Base-by-base conservation (phyloP, 2,329 filamentous ascomycete species). In the Hypoxylon rubiginosum region DNA sequence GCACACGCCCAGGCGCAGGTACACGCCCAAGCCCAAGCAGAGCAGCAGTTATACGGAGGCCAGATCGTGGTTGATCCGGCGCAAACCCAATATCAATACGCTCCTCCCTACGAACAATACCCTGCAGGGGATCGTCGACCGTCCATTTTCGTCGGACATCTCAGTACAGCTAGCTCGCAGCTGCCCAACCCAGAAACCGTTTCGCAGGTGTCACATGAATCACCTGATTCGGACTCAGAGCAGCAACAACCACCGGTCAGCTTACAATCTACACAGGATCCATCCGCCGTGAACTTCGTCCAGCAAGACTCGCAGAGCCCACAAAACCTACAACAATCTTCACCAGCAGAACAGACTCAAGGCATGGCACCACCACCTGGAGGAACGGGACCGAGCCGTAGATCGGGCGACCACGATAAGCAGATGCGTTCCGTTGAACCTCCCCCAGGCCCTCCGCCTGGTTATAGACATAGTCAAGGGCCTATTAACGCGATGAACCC, bases 151-250 rank as follows among this genome's bases (percentile, higher is more conserved):
- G 64, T 62, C 39, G 68, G 68, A 17, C 75, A 77, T 41, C 71
- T 78, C 51, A 71, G 74, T 64, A 76, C 74, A 32, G 69, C 73
- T 53, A 71, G 59, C 51, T 67, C 79, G 39, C 81, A 82, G 67
- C 79, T 78, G 39, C 80, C 80, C 60, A 89, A 88, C 72, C 79
- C 86, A 28, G 88, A 90, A 76, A 88, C 87, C 4, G 77, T 88
- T 39, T 90, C 88, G 6, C 87, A 90, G 76, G 75, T 88, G 70
- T 90, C 88, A 74, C 83, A 86, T 81, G 88, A 90, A 64, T 89
- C 87, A 34, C 84, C 84, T 36, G 75, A 83, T 17, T 79, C 81
- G 45, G 86, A 88, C 67, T 80, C 80, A 41, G 85, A 86, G 64
- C 79, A 80, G 60, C n/a, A n/a, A n/a, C 74, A 66, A 52, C 50